phyloP scores from a whole-genome alignment of 1,284 basidiomycete genomes.

The Trichosporon asahii region DNA sequence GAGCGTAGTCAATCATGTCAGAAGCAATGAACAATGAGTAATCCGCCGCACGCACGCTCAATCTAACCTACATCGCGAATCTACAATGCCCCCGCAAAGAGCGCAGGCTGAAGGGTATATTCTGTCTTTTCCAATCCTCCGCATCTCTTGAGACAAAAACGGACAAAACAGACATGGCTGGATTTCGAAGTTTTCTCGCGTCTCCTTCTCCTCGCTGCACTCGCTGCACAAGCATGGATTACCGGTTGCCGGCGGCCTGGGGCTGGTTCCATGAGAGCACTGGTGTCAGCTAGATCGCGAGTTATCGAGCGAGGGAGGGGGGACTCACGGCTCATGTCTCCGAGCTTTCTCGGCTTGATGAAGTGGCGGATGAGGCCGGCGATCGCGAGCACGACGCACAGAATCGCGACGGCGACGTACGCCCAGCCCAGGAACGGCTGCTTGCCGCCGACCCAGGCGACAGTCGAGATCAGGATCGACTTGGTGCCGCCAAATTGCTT shows the following conservation, averaged over 20 bases:
- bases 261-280: constrained; percentile 79
- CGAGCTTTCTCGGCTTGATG: constrained; percentile 78
- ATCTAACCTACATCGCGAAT: not conserved
- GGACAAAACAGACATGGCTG: not conserved
- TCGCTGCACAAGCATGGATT: not conserved
- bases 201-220: not conserved
- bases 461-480: constrained; percentile 92
- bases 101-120: not conserved
- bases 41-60: not conserved
- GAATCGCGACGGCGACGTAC: constrained; percentile 81
- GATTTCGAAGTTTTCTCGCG: not conserved
- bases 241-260: constrained; percentile 17
- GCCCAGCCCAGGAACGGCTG: constrained; percentile 91
- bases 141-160: not conserved
- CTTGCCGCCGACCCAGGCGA: constrained; percentile 97
- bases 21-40: not conserved
- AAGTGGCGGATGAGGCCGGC: constrained; percentile 87
- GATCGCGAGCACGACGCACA: constrained; percentile 84
- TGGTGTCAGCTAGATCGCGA: constrained; percentile 57
- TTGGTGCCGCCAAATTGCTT: constrained; percentile 89
- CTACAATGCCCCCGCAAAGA: not conserved
- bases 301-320: too few species aligned
- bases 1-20: not conserved
- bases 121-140: not conserved
- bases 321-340: constrained; percentile 44